Evolutionary conservation across 495 filamentous ascomycete species (phyloP).

Genomic region (Hypoxylon trugodes): DNA sequence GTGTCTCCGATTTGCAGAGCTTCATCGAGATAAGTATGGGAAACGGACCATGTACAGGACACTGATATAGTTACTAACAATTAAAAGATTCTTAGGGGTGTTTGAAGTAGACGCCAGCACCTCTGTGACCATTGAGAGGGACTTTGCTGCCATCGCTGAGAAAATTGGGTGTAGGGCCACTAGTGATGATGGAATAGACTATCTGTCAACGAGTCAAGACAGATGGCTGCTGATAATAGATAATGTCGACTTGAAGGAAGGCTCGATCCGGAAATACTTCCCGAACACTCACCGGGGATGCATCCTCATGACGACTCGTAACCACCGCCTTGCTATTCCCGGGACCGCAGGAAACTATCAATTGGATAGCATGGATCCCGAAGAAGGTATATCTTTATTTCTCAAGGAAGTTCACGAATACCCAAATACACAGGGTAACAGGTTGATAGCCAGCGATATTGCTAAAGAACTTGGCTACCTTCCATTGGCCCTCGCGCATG

Average conservation of each 20-base stretch:
- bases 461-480: not conserved
- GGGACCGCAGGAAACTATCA: not conserved
- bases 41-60: not conserved
- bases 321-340: not conserved
- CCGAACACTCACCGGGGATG: not conserved
- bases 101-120: not conserved
- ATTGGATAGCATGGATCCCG: not conserved
- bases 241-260: not conserved
- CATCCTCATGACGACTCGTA: not conserved
- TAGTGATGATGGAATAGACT: not conserved
- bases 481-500: not conserved
- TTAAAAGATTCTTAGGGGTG: not conserved
- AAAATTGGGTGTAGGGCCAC: not conserved
- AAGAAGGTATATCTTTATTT: not conserved
- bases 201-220: not conserved
- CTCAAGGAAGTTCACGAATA: not conserved
- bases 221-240: not conserved
- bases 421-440: not conserved
- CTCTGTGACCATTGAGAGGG: not conserved
- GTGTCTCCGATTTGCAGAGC: not conserved
- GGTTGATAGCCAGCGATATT: not conserved
- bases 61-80: not conserved
- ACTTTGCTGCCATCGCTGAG: not conserved
- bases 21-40: not conserved
- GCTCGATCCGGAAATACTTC: not conserved